phyloP scores from a whole-genome alignment of 2,329 filamentous ascomycete genomes.

The Aureobasidium sp. region DNA sequence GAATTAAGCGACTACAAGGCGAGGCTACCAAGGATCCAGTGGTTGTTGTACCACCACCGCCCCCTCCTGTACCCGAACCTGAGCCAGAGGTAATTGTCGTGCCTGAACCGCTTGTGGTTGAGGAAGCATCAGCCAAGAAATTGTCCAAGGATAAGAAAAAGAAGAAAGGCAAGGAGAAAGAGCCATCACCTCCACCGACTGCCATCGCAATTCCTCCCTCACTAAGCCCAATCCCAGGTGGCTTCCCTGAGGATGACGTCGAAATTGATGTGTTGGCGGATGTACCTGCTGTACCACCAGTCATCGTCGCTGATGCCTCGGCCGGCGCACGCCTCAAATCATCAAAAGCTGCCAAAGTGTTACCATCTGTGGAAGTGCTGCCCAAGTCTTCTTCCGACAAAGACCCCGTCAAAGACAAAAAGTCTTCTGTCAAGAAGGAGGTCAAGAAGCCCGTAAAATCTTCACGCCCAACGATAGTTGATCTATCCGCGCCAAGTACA shows the following conservation, averaged over 20 bases:
- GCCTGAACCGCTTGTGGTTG: not conserved
- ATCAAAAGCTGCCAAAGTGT: conserved; percentile 12
- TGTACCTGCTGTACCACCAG: conserved; percentile 3
- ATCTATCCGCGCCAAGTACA: conserved; percentile 24
- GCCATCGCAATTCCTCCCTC: conserved; percentile 15
- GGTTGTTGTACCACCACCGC: conserved; percentile 4
- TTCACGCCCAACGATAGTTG: conserved; percentile 18
- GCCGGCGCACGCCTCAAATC: conserved; percentile 7
- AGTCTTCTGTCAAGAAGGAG: conserved; percentile 26
- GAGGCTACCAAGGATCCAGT: conserved; percentile 20
- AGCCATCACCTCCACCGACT: not conserved
- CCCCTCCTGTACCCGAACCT: conserved; percentile 14
- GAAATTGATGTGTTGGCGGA: conserved; percentile 14
- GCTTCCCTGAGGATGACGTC: conserved; percentile 36
- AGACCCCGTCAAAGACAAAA: conserved; percentile 18
- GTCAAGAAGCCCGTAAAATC: conserved; percentile 26
- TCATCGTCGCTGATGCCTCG: conserved; percentile 14
- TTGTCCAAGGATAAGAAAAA: conserved; percentile 15
- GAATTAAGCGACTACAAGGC: conserved; percentile 38
- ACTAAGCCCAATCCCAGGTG: conserved; percentile 35
- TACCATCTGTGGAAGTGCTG: not conserved
- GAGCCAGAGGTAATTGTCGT: not conserved
- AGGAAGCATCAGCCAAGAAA: conserved; percentile 13
- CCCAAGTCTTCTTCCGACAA: not conserved
- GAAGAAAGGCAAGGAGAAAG: conserved; percentile 15